phyloP scores from a whole-genome alignment of 2,329 filamentous ascomycete genomes.

The Epichloe gansuensis region DNA sequence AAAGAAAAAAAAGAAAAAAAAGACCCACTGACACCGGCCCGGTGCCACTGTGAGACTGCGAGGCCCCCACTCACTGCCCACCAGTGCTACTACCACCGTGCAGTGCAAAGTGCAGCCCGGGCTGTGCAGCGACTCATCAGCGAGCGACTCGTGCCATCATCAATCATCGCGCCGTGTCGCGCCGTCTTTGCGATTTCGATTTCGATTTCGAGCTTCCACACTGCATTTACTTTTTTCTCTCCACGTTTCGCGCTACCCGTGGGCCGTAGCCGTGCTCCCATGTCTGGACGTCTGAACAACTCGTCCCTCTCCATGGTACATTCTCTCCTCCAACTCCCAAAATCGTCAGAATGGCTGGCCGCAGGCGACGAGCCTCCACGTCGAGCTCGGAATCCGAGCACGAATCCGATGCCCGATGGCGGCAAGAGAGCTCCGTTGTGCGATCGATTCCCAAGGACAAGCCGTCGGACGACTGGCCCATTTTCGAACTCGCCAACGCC shows the following conservation, averaged over 20 bases:
- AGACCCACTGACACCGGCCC: too few relatives aligned
- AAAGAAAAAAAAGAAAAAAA: too few relatives aligned
- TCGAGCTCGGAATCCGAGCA: conserved; percentile 33
- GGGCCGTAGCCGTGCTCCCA: too few relatives aligned
- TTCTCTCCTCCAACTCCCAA: neutral
- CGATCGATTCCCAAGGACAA: conserved; percentile 14
- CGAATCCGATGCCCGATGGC: conserved; percentile 21
- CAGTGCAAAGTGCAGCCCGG: too few relatives aligned
- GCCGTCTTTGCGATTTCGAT: neutral
- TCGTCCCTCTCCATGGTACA: neutral
- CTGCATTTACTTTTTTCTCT: neutral
- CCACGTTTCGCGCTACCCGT: neutral
- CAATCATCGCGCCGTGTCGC: neutral
- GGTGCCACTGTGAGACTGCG: too few relatives aligned
- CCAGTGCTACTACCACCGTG: too few relatives aligned
- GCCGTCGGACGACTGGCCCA: conserved; percentile 41
- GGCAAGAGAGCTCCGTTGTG: conserved; percentile 23
- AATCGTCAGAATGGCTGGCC: conserved; percentile 22
- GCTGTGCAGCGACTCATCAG: too few relatives aligned
- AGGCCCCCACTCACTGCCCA: too few relatives aligned
- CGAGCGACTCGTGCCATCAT: neutral
- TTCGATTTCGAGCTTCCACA: neutral
- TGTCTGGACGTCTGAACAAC: too few relatives aligned
- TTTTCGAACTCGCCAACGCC: conserved; percentile 48
- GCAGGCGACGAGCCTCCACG: conserved; percentile 28